Percentiles rank a stretch among this genome's conserved stretches.
phyloP scores from a whole-genome alignment of 108 stramenopile species.

The Aurantiochytrium sp. region DNA sequence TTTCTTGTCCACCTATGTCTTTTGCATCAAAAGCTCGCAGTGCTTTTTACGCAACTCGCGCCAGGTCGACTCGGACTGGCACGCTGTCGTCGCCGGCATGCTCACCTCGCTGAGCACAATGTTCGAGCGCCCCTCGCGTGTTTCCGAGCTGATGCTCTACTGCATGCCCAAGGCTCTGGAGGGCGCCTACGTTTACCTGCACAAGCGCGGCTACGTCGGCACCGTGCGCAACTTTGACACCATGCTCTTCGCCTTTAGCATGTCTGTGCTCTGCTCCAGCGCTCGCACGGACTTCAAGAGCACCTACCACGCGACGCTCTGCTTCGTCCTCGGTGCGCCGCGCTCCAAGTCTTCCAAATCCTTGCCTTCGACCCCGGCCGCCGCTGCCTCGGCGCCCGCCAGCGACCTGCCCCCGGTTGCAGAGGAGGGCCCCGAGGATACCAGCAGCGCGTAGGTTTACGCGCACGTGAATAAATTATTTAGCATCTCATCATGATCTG shows the following conservation, averaged over 20 bases:
- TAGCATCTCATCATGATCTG: too few relatives aligned
- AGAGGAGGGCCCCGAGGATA: too few relatives aligned
- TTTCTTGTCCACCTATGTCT: constrained; percentile 24
- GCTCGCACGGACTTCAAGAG: not conserved
- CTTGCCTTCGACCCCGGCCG: too few relatives aligned
- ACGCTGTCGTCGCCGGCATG: not conserved
- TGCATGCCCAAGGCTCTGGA: constrained; percentile 25
- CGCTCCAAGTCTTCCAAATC: not conserved
- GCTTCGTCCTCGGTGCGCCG: constrained; percentile 12
- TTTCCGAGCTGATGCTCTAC: constrained; percentile 34
- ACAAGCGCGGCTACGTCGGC: not conserved
- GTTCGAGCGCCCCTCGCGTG: not conserved
- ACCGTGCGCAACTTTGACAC: not conserved
- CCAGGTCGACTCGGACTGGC: not conserved
- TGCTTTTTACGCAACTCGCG: not conserved
- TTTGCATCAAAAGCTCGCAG: not conserved
- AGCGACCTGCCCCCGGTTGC: too few relatives aligned
- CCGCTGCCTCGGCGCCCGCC: too few relatives aligned
- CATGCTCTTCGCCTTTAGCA: not conserved
- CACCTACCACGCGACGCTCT: not conserved
- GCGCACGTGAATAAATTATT: too few relatives aligned
- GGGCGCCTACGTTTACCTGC: not conserved
- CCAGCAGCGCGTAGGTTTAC: too few relatives aligned
- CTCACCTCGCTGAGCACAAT: not conserved
- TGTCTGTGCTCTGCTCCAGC: not conserved